Conservation (phyloP, 2,329 filamentous ascomycete genomes). For the Neofusicoccum umdonicola region DNA sequence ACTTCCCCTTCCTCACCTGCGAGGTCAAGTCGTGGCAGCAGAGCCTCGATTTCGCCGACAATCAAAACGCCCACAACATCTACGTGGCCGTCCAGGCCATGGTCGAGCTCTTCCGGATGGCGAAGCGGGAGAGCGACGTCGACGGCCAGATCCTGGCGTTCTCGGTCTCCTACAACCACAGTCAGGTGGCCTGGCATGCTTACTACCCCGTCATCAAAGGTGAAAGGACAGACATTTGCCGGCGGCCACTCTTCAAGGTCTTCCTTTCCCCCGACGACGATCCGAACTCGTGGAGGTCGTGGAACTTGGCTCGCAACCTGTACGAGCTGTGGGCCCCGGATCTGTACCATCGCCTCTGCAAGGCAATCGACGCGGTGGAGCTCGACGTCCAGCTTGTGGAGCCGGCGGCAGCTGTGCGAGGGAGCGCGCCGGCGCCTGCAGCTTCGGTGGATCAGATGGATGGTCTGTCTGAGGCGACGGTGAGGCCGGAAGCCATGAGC, state of each 20-base stretch:
- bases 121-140: background rate
- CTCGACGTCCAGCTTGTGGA: too few relatives aligned
- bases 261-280: background rate
- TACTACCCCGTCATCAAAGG: slow-evolving; percentile 12
- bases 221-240: background rate
- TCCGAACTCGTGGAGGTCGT: background rate
- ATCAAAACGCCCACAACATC: slow-evolving; percentile 22
- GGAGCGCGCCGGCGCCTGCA: too few relatives aligned
- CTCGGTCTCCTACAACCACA: slow-evolving; percentile 15
- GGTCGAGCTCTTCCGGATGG: background rate
- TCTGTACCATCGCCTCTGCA: background rate
- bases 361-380: background rate
- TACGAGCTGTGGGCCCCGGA: background rate
- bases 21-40: slow-evolving; percentile 22
- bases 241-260: background rate
- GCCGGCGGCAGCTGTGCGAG: background rate
- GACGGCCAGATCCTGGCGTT: background rate
- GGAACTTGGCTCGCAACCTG: background rate
- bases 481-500: too few relatives aligned
- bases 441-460: too few relatives aligned
- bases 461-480: too few relatives aligned
- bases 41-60: slow-evolving; percentile 23
- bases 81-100: background rate
- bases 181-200: background rate
- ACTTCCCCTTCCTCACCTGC: slow-evolving; percentile 24